These are phyloP conservation scores for Dunaliella salina DNA, from an alignment of 163 green algal genomes.

Conservation along the genomic window DNA sequence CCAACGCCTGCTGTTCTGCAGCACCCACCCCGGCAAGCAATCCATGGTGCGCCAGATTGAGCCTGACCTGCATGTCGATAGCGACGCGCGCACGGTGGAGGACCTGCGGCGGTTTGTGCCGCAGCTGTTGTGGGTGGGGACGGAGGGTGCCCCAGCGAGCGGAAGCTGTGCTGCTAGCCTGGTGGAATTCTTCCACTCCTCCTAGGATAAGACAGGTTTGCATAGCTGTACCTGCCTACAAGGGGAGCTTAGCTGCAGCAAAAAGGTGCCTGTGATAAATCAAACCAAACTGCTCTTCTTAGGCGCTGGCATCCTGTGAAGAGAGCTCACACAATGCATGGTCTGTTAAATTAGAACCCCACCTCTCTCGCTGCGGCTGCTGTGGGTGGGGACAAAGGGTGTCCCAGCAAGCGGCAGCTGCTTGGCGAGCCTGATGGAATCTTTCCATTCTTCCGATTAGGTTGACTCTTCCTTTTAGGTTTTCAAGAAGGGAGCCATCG, in stretches of 20 bases:
- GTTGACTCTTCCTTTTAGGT: no score
- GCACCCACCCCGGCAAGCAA: conserved; percentile 69
- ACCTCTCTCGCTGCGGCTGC: conserved; percentile 59
- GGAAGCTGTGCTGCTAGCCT: neutral
- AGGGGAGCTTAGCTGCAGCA: no score
- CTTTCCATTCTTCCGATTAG: neutral
- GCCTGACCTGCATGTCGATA: conserved; percentile 78
- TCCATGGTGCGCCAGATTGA: conserved; percentile 73
- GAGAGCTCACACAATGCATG: no score
- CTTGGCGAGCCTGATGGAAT: neutral
- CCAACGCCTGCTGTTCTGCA: conserved; percentile 72
- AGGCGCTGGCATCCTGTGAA: no score
- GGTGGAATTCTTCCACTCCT: neutral
- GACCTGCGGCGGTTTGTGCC: conserved; percentile 68
- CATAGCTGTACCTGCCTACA: no score
- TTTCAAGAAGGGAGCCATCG: no score
- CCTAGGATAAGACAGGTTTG: no score
- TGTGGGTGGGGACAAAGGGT: conserved; percentile 43
- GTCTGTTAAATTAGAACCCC: no score
- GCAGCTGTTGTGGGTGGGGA: conserved; percentile 50
- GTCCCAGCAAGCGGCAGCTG: neutral
- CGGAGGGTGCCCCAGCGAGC: conserved; percentile 8
- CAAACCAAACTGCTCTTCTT: no score
- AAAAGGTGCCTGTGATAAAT: no score
- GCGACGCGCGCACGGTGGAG: conserved; percentile 44